Evolutionary conservation across 2,329 filamentous ascomycete species (phyloP).

Genomic region (Cylindrodendrum hubeiense): DNA sequence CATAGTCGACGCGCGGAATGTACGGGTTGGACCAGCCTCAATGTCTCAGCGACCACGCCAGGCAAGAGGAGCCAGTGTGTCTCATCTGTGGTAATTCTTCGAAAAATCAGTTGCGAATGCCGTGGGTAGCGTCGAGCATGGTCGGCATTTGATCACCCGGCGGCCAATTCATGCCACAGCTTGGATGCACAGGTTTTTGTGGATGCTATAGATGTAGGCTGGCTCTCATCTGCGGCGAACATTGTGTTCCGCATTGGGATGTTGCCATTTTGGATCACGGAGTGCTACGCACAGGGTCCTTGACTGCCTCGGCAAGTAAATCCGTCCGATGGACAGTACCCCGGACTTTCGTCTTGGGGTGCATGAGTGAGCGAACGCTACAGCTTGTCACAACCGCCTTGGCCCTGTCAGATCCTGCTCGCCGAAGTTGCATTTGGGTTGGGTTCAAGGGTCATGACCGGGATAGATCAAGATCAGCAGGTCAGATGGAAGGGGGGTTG

Average conservation of each 20-base stretch:
- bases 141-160: no score
- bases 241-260: background rate
- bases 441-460: background rate
- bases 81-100: background rate
- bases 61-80: background rate
- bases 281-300: background rate
- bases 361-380: background rate
- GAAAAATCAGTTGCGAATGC: background rate
- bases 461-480: background rate
- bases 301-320: background rate
- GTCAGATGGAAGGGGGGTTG: background rate
- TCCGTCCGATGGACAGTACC: background rate
- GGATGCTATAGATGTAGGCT: background rate
- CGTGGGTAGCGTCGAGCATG: background rate
- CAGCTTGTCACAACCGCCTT: background rate
- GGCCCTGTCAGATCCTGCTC: background rate
- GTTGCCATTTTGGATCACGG: background rate
- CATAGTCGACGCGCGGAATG: conserved; percentile 32
- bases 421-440: background rate
- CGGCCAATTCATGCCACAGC: background rate
- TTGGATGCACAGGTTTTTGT: background rate
- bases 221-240: background rate
- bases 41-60: conserved; percentile 33
- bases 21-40: conserved; percentile 15
- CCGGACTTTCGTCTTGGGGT: background rate